Evolutionary conservation across 139 green algal species (phyloP).

Genomic region (Haematococcus lacustris): DNA sequence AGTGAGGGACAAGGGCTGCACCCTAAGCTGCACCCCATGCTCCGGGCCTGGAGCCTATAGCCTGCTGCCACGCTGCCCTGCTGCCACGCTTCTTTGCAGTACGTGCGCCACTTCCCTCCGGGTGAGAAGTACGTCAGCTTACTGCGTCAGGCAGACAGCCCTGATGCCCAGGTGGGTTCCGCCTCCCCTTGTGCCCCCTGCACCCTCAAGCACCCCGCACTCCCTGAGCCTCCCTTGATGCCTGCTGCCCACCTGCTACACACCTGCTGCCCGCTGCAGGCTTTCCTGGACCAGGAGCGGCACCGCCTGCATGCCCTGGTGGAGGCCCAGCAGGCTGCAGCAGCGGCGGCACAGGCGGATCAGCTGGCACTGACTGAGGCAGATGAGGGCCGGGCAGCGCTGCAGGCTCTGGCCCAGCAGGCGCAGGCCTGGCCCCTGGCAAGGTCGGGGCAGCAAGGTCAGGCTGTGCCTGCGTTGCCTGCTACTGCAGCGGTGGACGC

Average conservation of each 20-base stretch:
- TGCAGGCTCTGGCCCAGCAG: too few species aligned
- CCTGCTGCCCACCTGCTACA: background rate
- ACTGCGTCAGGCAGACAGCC: slow-evolving; percentile 38
- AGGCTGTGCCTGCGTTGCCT: too few species aligned
- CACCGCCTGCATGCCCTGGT: background rate
- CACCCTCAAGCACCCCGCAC: background rate
- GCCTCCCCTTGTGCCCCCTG: background rate
- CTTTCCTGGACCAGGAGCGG: background rate
- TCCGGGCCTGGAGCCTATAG: too few species aligned
- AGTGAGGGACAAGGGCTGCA: too few species aligned
- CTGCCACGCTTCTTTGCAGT: too few species aligned
- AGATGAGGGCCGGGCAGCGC: background rate
- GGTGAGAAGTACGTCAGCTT: slow-evolving; percentile 81
- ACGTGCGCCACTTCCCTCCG: slow-evolving; percentile 80
- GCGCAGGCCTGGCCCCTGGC: too few species aligned
- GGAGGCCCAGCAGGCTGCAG: background rate
- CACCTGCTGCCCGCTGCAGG: background rate
- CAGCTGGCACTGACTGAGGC: background rate
- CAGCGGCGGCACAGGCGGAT: background rate
- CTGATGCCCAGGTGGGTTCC: slow-evolving; percentile 37
- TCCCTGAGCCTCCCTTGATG: background rate
- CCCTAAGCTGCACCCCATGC: too few species aligned
- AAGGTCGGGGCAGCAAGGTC: too few species aligned
- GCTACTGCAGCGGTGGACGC: too few species aligned
- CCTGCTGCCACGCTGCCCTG: too few species aligned